Base-by-base conservation (phyloP, 2,329 filamentous ascomycete species). In the Falciphora oryzae region DNA sequence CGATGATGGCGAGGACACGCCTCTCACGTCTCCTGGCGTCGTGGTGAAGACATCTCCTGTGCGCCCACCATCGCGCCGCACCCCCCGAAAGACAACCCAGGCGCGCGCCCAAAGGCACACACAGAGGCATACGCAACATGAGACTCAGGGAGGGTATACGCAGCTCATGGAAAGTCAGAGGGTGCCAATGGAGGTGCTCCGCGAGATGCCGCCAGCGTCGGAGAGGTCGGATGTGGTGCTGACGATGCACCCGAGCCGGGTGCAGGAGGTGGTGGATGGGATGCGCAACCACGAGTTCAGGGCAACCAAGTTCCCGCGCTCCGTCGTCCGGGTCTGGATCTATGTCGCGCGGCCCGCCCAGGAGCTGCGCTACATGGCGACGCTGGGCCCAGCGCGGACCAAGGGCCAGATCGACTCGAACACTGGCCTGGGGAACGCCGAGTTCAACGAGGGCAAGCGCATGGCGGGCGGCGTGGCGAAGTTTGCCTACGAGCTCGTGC, bases 241-340 rank as follows among this genome's bases (percentile, higher is more conserved):
- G 63, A 80, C 81, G 18, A 76, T 86, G 4, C 74, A 80, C 50
- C 74, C 78, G 0, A 71, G 80, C 10, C 77, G 80, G 2, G 77
- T 86, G n/a, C 70, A 75, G 8, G 72, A 78, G 16, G 83, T 89
- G 44, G 68, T 81, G 13, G 72, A 77, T 13, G 81, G 85, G 1
- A 75, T 73, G 3, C 82, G 83, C 64, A 78, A 85, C 64, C 80
- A 87, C 69, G 79, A 89, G 63, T 83, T 84, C 65, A 79, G 86
- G 58, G 74, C 76, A 22, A 88, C 84, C 75, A 80, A 78, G 61
- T 80, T 89, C 28, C 84, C 85, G 1, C 71, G 76, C 3, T 77
- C 80, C 22, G 83, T 88, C 6, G 77, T 74, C 25, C 84, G 87
- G n/a, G 79, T 88, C 69, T 90, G 87, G 87, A 77, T 89, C 22